A percentile compares a stretch with the other conserved stretches of the same genome.
phyloP scores from a whole-genome alignment of 2,329 filamentous ascomycete species.

The Pseudocercospora cruenta region DNA sequence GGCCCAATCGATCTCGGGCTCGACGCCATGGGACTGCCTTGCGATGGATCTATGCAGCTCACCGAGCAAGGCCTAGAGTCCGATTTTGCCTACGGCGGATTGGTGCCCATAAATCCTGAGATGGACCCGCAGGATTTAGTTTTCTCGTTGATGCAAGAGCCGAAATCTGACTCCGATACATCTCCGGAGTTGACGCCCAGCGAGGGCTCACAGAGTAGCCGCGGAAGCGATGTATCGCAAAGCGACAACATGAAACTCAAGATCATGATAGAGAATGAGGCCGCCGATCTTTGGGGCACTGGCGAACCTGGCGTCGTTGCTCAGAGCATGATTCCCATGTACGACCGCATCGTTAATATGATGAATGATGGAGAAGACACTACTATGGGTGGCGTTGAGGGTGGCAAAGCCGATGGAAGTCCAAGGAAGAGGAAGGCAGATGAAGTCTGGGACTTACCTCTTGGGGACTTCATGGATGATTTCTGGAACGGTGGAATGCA shows the following conservation, averaged over 20 bases:
- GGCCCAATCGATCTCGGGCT: slow-evolving; percentile 16
- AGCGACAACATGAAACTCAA: slow-evolving; percentile 26
- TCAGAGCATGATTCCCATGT: slow-evolving; percentile 27
- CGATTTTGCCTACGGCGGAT: neutral
- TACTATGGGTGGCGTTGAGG: slow-evolving; percentile 18
- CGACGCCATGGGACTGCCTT: slow-evolving; percentile 13
- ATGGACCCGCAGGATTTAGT: slow-evolving; percentile 8
- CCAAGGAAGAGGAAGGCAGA: slow-evolving; percentile 29
- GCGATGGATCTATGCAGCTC: neutral
- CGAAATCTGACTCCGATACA: slow-evolving; percentile 21
- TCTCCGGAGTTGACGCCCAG: slow-evolving; percentile 36
- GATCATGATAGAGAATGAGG: slow-evolving; percentile 25
- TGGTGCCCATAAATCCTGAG: neutral
- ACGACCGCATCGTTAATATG: slow-evolving; percentile 28
- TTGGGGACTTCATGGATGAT: slow-evolving; percentile 20
- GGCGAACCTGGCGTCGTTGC: slow-evolving; percentile 20
- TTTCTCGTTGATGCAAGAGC: slow-evolving; percentile 24
- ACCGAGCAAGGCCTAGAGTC: neutral
- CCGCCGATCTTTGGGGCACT: slow-evolving; percentile 22
- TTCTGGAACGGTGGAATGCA: slow-evolving; percentile 4
- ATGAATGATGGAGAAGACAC: slow-evolving; percentile 24
- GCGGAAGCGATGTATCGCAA: slow-evolving; percentile 48
- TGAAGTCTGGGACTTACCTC: slow-evolving; percentile 21
- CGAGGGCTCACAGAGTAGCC: slow-evolving; percentile 40
- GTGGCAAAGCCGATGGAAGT: slow-evolving; percentile 10